A percentile compares a stretch with the other conserved stretches of the same genome.
phyloP scores from a whole-genome alignment of 192 early-diverging fungal genomes.

The Backusella psychrophila region DNA sequence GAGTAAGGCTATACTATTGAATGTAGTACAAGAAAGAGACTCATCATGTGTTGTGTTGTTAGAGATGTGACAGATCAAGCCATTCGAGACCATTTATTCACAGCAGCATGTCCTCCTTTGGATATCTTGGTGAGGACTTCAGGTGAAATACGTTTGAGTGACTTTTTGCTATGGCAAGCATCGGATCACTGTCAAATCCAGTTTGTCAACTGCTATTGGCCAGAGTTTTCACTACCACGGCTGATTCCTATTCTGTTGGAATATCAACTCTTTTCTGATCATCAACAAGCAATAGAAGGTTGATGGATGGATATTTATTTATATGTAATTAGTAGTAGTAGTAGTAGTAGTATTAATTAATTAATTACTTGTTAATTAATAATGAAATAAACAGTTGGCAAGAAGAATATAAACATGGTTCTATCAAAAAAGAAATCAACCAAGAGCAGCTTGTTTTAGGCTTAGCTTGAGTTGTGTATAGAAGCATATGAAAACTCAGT shows the following conservation, averaged over 20 bases:
- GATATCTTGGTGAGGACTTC: conserved; percentile 93
- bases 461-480: too few relatives aligned
- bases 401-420: too few relatives aligned
- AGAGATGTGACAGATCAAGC: conserved; percentile 65
- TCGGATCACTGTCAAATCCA: conserved; percentile 71
- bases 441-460: too few relatives aligned
- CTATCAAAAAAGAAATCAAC: too few relatives aligned
- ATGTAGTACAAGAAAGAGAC: neutral
- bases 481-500: too few relatives aligned
- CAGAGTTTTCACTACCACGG: conserved; percentile 89
- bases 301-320: neutral
- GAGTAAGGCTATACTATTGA: conserved; percentile 20
- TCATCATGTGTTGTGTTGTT: neutral
- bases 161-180: conserved; percentile 59
- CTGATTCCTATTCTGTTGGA: conserved; percentile 78
- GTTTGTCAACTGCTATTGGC: conserved; percentile 92
- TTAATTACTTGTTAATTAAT: too few relatives aligned
- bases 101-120: conserved; percentile 60
- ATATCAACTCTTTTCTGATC: conserved; percentile 65
- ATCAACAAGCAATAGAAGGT: neutral
- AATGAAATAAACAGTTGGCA: too few relatives aligned
- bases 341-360: too few relatives aligned
- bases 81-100: conserved; percentile 64
- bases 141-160: conserved; percentile 92
- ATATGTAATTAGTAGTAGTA: too few relatives aligned